Percentiles rank a stretch among this genome's conserved stretches.
These are phyloP conservation scores for Sanghuangporus weigelae DNA, from an alignment of 1,284 basidiomycete genomes.

Conservation along the genomic window DNA sequence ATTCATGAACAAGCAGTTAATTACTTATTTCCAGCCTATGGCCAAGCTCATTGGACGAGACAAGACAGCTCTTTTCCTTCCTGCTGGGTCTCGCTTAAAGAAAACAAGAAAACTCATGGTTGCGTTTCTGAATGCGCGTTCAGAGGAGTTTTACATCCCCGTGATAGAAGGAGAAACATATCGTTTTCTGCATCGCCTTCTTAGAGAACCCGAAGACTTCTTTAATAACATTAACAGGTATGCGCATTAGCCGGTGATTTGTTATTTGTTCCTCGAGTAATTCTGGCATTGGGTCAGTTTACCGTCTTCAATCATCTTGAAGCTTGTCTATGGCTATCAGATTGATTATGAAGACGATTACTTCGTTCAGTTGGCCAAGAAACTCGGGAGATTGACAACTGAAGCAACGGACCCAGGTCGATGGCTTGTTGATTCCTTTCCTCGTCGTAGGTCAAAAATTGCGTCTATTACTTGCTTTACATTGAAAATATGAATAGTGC, in stretches of 20 bases:
- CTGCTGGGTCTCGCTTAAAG: neutral
- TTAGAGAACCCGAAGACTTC: neutral
- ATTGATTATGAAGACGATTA: conserved; percentile 34
- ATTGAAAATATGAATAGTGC: neutral
- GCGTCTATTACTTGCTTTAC: neutral
- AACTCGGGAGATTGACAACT: conserved; percentile 35
- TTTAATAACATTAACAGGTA: neutral
- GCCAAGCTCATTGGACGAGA: conserved; percentile 4
- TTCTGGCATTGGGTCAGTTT: conserved; percentile 19
- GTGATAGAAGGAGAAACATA: neutral
- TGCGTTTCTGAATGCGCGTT: neutral
- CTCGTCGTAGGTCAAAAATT: conserved; percentile 28
- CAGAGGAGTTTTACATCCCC: neutral
- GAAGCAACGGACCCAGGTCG: conserved; percentile 37
- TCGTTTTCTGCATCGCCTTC: neutral
- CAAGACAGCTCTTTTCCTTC: conserved; percentile 3
- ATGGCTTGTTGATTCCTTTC: conserved; percentile 42
- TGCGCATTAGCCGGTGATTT: too few relatives aligned
- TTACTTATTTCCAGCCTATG: neutral
- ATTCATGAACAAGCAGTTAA: neutral
- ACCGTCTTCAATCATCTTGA: conserved; percentile 36
- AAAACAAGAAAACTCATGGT: conserved; percentile 1
- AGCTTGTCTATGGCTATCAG: conserved; percentile 38
- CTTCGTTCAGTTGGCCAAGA: conserved; percentile 37
- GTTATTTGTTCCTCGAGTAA: neutral